Evolutionary conservation across 768 basidiomycete species (phyloP), one percentile per base, ranked within the genome.

Genomic region (Russula earlei): DNA sequence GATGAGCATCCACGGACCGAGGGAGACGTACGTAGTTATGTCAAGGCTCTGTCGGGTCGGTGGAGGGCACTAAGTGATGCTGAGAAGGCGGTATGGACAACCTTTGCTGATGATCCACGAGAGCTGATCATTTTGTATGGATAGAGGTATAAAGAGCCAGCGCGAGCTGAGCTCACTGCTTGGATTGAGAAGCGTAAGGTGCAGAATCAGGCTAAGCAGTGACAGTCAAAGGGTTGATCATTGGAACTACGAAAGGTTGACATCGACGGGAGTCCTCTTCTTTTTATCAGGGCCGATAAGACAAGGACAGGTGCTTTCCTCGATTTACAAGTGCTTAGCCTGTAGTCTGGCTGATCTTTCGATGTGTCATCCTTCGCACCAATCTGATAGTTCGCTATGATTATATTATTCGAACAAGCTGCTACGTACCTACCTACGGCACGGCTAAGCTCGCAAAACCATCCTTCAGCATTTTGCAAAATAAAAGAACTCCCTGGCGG

Each of bases 401-500:
- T n/a, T n/a, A n/a, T n/a, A n/a, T n/a, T n/a, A n/a, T n/a, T n/a
- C n/a, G n/a, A n/a, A n/a, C n/a, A n/a, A n/a, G n/a, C n/a, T n/a
- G n/a, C n/a, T n/a, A n/a, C n/a, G n/a, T n/a, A n/a, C n/a, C n/a
- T n/a, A n/a, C n/a, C n/a, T n/a, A n/a, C n/a, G n/a, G n/a, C n/a
- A n/a, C n/a, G n/a, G n/a, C n/a, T n/a, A n/a, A n/a, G n/a, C n/a
- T n/a, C n/a, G n/a, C n/a, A n/a, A n/a, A n/a, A n/a, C n/a, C n/a
- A n/a, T n/a, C n/a, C n/a, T n/a, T n/a, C n/a, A n/a, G n/a, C n/a
- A n/a, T n/a, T n/a, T n/a, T n/a, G n/a, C n/a, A n/a, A n/a, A n/a
- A 49, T 37, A 0, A 42, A 25, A 8, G 7, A 37, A 34, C 63
- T 63, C 63, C 61, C 67, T 67, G 67, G 64, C 67, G 64, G 67